Evolutionary conservation across 805 yeast genomes (phyloP).

Genomic region (Saturnispora dispora): DNA sequence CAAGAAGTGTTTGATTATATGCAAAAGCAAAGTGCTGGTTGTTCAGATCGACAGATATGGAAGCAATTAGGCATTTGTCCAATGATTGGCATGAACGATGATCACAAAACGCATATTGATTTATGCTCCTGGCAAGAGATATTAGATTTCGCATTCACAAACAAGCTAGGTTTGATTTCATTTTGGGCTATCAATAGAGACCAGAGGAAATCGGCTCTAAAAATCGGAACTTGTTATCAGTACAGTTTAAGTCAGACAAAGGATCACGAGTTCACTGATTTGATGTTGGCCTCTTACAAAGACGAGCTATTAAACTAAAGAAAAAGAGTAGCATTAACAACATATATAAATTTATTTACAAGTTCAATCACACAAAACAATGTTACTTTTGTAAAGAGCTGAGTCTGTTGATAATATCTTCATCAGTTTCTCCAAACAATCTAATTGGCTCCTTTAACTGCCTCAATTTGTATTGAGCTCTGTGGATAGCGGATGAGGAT

Average conservation of each 20-base stretch:
- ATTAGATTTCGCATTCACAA: conserved; percentile 14
- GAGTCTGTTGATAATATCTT: conserved; percentile 18
- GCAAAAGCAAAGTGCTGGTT: not conserved
- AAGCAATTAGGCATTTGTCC: conserved; percentile 25
- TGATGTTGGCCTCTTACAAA: conserved; percentile 12
- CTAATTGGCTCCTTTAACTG: conserved; percentile 16
- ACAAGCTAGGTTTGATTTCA: conserved; percentile 20
- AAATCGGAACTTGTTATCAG: conserved; percentile 13
- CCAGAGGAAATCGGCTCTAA: conserved; percentile 13
- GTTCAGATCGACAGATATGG: conserved; percentile 16
- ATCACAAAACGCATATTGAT: conserved; percentile 16
- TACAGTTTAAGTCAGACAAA: conserved; percentile 18
- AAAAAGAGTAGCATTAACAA: not conserved
- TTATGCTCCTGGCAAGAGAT: conserved; percentile 19
- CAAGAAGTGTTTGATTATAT: conserved; percentile 5
- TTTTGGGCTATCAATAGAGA: conserved; percentile 30
- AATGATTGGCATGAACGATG: conserved; percentile 29
- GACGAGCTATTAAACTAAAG: too few relatives aligned
- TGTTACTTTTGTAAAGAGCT: conserved; percentile 5
- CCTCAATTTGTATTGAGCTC: conserved; percentile 18
- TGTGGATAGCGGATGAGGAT: conserved; percentile 13
- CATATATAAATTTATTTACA: not conserved
- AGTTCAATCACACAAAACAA: not conserved
- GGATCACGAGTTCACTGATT: conserved; percentile 17
- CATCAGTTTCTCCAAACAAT: conserved; percentile 19